phyloP scores from a whole-genome alignment of 2,329 filamentous ascomycete species.

The Alternaria postmessia region DNA sequence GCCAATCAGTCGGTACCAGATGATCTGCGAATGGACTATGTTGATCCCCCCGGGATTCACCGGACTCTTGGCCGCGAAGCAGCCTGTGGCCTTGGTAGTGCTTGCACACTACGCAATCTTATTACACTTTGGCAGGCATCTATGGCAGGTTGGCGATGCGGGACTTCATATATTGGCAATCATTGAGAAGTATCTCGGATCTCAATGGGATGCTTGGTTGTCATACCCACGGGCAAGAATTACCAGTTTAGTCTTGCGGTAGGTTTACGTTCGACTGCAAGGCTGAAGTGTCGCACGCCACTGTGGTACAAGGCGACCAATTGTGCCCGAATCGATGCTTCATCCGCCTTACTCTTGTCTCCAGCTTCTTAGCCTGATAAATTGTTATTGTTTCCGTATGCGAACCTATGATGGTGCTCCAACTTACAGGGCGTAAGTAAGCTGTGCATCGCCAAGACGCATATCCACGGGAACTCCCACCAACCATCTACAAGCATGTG shows the following conservation, averaged over 20 bases:
- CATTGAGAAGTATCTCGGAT: slow-evolving; percentile 62
- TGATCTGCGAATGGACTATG: slow-evolving; percentile 51
- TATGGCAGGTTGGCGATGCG: slow-evolving; percentile 34
- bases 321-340: not conserved
- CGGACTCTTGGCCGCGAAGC: slow-evolving; percentile 44
- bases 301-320: not conserved
- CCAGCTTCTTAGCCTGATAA: not conserved
- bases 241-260: not conserved
- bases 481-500: not conserved
- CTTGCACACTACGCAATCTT: slow-evolving; percentile 61
- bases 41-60: slow-evolving; percentile 49
- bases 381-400: not conserved
- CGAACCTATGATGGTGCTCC: not conserved
- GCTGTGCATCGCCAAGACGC: not conserved
- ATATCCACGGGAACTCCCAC: not conserved
- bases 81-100: slow-evolving; percentile 57
- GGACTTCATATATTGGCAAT: slow-evolving; percentile 38
- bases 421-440: not conserved
- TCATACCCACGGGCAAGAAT: slow-evolving; percentile 7
- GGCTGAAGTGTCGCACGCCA: not conserved
- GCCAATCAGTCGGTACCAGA: slow-evolving; percentile 20
- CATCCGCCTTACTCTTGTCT: not conserved
- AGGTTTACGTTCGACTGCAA: not conserved
- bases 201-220: slow-evolving; percentile 17
- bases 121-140: slow-evolving; percentile 48